Evolutionary conservation across 2,329 filamentous ascomycete species (phyloP), one percentile per base, ranked within the genome.

Genomic region (Parafenestella ontariensis): DNA sequence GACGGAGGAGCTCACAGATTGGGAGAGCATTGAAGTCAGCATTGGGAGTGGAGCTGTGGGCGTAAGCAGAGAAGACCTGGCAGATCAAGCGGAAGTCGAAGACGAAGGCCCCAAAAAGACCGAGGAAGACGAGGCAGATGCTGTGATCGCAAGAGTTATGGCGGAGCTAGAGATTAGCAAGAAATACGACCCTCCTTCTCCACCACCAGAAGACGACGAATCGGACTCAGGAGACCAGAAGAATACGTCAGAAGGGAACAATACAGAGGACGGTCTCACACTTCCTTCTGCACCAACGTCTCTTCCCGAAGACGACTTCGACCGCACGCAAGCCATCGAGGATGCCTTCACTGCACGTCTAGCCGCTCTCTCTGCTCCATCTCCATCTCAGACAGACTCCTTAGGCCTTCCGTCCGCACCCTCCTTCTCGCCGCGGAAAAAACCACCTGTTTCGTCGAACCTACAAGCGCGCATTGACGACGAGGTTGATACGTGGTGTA

Each of bases 401-500:
- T 64, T 75, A 15, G 70, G 68, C 17, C 71, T 82, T 1, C 81
- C 81, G 6, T 80, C 80, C 1, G 79, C 78, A 3, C 81, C 81
- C 2, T 79, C 76, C 0, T 76, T 78, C 41, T 61, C 75, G 2
- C 80, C 79, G 3, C 62, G 73, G 1, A 62, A 70, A 29, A 77
- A 75, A 41, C 71, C 73, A 9, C 63, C 69, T 2, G 51, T 72
- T 1, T 70, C 71, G 41, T 69, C 72, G 6, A 78, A 66, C 44
- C 44, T 76, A 13, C 67, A 75, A n/a, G 71, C 69, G 43, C 79
- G 76, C 68, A 85, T 87, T 0, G 88, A 93, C 64, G 87, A 89
- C 29, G 90, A 94, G 64, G 82, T 88, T 57, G 86, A 88, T 37
- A 85, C 83, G 1, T 96, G 91, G 90, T 96, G 92, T 72, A 84